Conservation (phyloP, 2,329 filamentous ascomycete species). For the Pyrenochaeta sp. region DNA sequence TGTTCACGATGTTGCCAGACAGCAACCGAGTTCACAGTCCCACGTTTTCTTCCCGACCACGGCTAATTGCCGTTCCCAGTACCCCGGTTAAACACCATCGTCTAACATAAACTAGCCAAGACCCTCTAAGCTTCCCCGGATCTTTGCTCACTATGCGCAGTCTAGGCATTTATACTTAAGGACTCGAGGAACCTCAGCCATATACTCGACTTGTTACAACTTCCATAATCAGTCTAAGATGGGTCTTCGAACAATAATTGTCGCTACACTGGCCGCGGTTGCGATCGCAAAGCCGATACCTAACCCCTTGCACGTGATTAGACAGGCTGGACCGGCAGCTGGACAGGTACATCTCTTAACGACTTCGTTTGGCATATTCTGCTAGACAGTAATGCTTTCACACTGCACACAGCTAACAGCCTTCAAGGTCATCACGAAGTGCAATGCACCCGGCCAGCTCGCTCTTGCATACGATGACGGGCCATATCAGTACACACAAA, state of each 20-base stretch:
- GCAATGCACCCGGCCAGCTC: slow-evolving; percentile 35
- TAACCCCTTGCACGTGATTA: slow-evolving; percentile 38
- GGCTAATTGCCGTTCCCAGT: not conserved
- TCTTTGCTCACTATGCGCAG: slow-evolving; percentile 1
- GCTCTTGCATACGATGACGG: slow-evolving; percentile 49
- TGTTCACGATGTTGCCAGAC: not conserved
- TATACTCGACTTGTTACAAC: not conserved
- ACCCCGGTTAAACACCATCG: slow-evolving; percentile 26
- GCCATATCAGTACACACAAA: slow-evolving; percentile 46
- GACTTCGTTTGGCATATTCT: not conserved
- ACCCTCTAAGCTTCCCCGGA: slow-evolving; percentile 22
- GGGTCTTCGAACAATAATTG: slow-evolving; percentile 32
- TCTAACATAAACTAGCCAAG: slow-evolving; percentile 44
- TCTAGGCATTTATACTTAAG: slow-evolving; percentile 26
- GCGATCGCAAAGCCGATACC: slow-evolving; percentile 32
- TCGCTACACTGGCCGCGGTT: slow-evolving; percentile 29
- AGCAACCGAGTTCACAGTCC: not conserved
- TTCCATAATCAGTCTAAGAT: slow-evolving; percentile 17
- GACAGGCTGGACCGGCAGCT: slow-evolving; percentile 35
- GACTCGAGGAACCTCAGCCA: not conserved
- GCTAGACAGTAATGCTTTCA: not conserved
- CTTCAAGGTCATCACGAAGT: slow-evolving; percentile 38
- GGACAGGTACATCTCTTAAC: slow-evolving; percentile 21
- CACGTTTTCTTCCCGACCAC: not conserved
- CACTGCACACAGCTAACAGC: not conserved